These are phyloP conservation scores for Xylaria palmicola DNA, from an alignment of 495 filamentous ascomycete species.

Conservation along the genomic window DNA sequence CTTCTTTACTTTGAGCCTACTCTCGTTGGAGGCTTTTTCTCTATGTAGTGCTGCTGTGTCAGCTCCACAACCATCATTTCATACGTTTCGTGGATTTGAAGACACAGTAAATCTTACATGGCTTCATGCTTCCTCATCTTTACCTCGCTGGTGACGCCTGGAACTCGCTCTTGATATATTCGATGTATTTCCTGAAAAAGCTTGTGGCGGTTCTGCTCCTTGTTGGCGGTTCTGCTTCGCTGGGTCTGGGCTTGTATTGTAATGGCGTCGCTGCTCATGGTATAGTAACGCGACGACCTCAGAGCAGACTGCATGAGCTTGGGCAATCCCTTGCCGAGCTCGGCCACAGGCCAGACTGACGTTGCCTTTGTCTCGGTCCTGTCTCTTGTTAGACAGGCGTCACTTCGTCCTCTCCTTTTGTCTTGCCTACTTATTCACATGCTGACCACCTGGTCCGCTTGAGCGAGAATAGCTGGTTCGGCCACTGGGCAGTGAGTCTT, in stretches of 20 bases:
- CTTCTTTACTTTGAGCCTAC: conserved; percentile 74
- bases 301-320: conserved; percentile 63
- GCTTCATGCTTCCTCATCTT: conserved; percentile 43
- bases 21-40: conserved; percentile 67
- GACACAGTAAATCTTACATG: conserved; percentile 28
- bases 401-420: neutral
- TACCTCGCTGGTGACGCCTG: conserved; percentile 35
- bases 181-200: conserved; percentile 53
- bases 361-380: conserved; percentile 95
- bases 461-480: conserved; percentile 76
- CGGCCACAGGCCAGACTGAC: conserved; percentile 55
- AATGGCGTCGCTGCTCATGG: conserved; percentile 57
- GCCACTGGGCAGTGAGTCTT: conserved; percentile 63
- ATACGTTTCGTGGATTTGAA: neutral
- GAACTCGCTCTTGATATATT: conserved; percentile 56
- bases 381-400: conserved; percentile 11
- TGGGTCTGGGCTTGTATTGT: conserved; percentile 45
- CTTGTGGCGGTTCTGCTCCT: conserved; percentile 44
- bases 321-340: conserved; percentile 64
- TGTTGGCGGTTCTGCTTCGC: conserved; percentile 46
- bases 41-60: conserved; percentile 39
- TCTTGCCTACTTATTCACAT: conserved; percentile 82
- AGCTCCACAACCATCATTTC: conserved; percentile 13
- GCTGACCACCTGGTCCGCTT: conserved; percentile 92
- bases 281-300: conserved; percentile 67